Evolutionary conservation across 768 basidiomycete species (phyloP).

Genomic region (Rhodotorula taiwanensis): DNA sequence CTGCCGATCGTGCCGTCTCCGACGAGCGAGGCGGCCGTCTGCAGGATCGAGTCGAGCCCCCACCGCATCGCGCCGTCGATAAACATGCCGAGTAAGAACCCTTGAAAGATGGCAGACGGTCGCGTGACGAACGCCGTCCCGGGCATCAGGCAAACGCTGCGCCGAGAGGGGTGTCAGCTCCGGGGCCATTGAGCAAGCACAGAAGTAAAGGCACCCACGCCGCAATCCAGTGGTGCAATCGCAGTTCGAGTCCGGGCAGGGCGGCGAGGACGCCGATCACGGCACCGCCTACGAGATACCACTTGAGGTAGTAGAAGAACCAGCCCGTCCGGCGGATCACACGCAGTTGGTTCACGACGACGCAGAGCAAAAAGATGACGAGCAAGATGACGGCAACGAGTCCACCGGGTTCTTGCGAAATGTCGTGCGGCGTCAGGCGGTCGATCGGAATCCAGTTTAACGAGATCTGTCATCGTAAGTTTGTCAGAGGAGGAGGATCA

Average conservation of each 20-base stretch:
- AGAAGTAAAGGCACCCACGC: conserved; percentile 42
- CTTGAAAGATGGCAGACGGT: conserved; percentile 70
- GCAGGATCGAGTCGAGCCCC: conserved; percentile 69
- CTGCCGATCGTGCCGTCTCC: conserved; percentile 67
- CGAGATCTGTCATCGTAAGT: conserved; percentile 10
- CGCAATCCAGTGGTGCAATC: conserved; percentile 77
- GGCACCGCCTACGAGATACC: conserved; percentile 57
- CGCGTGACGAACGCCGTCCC: conserved; percentile 75
- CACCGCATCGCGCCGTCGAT: conserved; percentile 53
- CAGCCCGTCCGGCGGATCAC: conserved; percentile 78
- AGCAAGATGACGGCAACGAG: conserved; percentile 54
- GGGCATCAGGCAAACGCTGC: conserved; percentile 60
- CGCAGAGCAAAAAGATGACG: conserved; percentile 54
- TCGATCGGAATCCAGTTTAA: conserved; percentile 58
- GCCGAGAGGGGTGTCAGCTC: too few relatives aligned
- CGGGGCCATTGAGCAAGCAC: too few relatives aligned
- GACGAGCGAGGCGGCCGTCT: conserved; percentile 65
- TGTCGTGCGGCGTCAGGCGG: conserved; percentile 64
- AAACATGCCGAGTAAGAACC: conserved; percentile 73
- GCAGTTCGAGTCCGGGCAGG: conserved; percentile 61
- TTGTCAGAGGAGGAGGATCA: background rate
- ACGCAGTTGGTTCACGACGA: conserved; percentile 62
- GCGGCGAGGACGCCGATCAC: conserved; percentile 60
- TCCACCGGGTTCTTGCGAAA: conserved; percentile 57
- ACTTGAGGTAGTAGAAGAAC: conserved; percentile 66